Conservation (phyloP, 2,329 filamentous ascomycete species). For the Phialemoniopsis sp. region DNA sequence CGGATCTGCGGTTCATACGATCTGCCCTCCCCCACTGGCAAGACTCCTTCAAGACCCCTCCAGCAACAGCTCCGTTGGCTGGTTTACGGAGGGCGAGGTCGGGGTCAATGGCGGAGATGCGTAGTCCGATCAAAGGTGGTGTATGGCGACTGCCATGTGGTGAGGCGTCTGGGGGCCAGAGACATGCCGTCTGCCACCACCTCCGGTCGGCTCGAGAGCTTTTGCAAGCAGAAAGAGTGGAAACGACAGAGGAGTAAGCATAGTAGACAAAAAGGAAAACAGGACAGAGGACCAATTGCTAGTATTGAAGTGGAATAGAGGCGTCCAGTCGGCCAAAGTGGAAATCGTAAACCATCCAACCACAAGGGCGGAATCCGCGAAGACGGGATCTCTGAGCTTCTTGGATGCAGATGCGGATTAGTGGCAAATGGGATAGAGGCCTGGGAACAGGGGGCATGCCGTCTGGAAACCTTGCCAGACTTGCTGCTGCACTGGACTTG, state of each 20-base stretch:
- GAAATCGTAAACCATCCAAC: constrained; percentile 36
- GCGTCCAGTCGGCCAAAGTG: constrained; percentile 9
- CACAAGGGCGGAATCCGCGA: constrained; percentile 17
- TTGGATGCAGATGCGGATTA: constrained; percentile 6
- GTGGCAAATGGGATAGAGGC: constrained; percentile 14
- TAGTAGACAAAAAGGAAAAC: no score
- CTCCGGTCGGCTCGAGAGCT: no score
- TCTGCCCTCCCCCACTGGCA: background rate
- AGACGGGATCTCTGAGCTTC: no score
- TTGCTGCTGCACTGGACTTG: background rate
- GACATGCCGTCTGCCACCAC: background rate
- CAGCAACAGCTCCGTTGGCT: constrained; percentile 5
- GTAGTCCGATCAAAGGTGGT: no score
- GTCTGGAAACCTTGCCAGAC: constrained; percentile 1
- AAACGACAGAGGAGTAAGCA: background rate
- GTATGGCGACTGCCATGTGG: no score
- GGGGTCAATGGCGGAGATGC: no score
- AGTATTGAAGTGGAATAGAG: background rate
- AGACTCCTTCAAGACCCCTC: no score
- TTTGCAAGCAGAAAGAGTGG: background rate
- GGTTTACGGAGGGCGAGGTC: constrained; percentile 6
- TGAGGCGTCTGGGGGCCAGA: no score
- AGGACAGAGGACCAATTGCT: background rate
- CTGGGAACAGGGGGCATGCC: background rate
- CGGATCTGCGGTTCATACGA: background rate